Evolutionary conservation across 2,329 filamentous ascomycete genomes (phyloP).

Genomic region (Metarhizium humberi): DNA sequence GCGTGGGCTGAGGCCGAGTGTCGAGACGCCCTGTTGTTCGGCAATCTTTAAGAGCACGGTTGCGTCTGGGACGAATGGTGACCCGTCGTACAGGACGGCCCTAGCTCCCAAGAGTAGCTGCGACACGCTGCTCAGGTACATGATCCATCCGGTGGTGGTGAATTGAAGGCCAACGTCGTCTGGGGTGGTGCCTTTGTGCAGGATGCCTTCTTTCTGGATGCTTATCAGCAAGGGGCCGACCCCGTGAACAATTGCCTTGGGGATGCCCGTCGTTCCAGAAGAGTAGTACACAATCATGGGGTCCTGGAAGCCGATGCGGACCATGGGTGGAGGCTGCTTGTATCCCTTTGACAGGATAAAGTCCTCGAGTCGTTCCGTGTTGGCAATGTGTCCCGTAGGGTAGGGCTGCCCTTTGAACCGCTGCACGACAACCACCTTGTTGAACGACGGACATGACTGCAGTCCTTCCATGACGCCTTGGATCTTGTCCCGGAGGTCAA

Average conservation of each 20-base stretch:
- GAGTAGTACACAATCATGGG: slow-evolving; percentile 73
- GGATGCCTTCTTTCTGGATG: slow-evolving; percentile 45
- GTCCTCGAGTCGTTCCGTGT: slow-evolving; percentile 31
- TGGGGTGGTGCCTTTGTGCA: slow-evolving; percentile 34
- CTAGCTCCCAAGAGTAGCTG: slow-evolving; percentile 51
- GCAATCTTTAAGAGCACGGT: slow-evolving; percentile 53
- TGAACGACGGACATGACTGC: slow-evolving; percentile 49
- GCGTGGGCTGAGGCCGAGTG: slow-evolving; percentile 65
- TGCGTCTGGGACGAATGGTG: slow-evolving; percentile 64
- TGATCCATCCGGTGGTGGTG: slow-evolving; percentile 76
- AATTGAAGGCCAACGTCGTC: slow-evolving; percentile 42
- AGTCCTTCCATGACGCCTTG: slow-evolving; percentile 59
- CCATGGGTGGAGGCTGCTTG: slow-evolving; percentile 37
- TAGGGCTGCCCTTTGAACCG: slow-evolving; percentile 48
- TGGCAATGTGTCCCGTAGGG: slow-evolving; percentile 46
- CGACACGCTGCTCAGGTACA: slow-evolving; percentile 61
- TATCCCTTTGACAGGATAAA: slow-evolving; percentile 30
- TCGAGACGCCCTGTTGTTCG: slow-evolving; percentile 56
- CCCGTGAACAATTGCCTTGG: slow-evolving; percentile 79
- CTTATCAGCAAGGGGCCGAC: slow-evolving; percentile 54
- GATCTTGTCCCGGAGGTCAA: slow-evolving; percentile 68
- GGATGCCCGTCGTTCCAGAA: slow-evolving; percentile 72
- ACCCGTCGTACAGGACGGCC: slow-evolving; percentile 72
- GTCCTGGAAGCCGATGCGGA: slow-evolving; percentile 58
- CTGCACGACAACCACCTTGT: slow-evolving; percentile 54